These are phyloP conservation scores for Leccinum broughii DNA, from an alignment of 768 basidiomycete species.

Conservation along the genomic window DNA sequence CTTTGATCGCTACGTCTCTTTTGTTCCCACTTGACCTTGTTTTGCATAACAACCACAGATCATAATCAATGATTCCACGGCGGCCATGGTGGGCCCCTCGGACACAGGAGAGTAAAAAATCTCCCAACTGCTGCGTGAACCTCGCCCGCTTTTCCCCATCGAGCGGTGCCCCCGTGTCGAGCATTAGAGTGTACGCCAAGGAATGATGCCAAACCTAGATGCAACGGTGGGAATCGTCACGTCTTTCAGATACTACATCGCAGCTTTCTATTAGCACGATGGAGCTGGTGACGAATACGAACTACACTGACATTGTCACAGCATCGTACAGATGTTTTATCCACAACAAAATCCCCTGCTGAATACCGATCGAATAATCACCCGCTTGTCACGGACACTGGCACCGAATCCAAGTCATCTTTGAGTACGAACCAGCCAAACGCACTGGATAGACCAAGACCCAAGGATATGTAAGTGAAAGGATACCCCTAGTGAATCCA, in stretches of 20 bases:
- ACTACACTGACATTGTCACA: background rate
- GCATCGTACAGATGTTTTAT: background rate
- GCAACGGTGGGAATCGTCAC: background rate
- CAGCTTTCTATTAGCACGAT: background rate
- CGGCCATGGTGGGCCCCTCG: background rate
- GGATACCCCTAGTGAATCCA: slow-evolving; percentile 3
- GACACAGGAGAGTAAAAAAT: background rate
- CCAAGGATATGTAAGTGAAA: slow-evolving; percentile 10
- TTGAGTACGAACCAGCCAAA: slow-evolving; percentile 25
- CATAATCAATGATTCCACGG: background rate
- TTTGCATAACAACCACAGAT: background rate
- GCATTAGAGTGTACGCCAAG: background rate
- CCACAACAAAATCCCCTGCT: background rate
- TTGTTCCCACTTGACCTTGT: background rate
- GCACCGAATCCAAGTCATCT: slow-evolving; percentile 2
- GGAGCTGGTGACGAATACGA: background rate
- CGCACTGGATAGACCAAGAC: slow-evolving; percentile 22
- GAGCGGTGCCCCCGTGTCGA: background rate
- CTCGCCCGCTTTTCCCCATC: background rate
- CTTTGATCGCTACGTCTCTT: background rate
- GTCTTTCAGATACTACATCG: background rate
- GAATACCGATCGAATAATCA: background rate
- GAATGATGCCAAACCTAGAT: background rate
- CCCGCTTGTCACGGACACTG: background rate
- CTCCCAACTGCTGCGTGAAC: background rate